Evolutionary conservation across 352 stramenopile genomes (phyloP).

Genomic region (Pythium dissimile): DNA sequence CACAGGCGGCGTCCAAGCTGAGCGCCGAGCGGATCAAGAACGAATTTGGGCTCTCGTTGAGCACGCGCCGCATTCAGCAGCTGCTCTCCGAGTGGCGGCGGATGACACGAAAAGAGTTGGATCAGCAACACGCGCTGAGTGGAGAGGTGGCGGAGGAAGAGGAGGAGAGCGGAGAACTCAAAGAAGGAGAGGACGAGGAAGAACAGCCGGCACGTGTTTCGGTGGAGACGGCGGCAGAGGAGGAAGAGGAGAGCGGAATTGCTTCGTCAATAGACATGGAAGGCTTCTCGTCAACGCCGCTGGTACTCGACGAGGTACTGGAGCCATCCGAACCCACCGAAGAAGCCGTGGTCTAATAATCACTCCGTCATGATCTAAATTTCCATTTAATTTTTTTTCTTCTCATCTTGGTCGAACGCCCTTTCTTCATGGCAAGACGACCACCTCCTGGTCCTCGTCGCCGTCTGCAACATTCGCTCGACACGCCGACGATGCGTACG

Average conservation of each 20-base stretch:
- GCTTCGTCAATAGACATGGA: not conserved
- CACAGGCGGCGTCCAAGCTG: slow-evolving; percentile 18
- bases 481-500: slow-evolving; percentile 59
- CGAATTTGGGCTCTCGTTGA: slow-evolving; percentile 48
- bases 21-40: slow-evolving; percentile 45
- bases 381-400: not conserved
- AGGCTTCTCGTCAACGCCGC: not conserved
- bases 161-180: not conserved
- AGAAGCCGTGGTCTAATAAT: slow-evolving; percentile 5
- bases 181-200: not conserved
- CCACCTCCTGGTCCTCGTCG: not conserved
- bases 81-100: slow-evolving; percentile 47
- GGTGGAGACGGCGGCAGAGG: too few species aligned
- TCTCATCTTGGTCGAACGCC: too few species aligned
- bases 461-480: slow-evolving; percentile 23
- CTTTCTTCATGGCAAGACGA: not conserved
- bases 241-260: not conserved
- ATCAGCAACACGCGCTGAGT: slow-evolving; percentile 27
- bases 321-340: not conserved
- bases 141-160: slow-evolving; percentile 6
- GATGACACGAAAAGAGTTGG: slow-evolving; percentile 22
- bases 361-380: not conserved
- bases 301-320: not conserved
- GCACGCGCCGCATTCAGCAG: slow-evolving; percentile 53
- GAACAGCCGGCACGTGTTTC: not conserved